A percentile compares a stretch with the other conserved stretches of the same genome.
phyloP scores from a whole-genome alignment of 2,329 filamentous ascomycete species.

The Colletotrichum musicola region DNA sequence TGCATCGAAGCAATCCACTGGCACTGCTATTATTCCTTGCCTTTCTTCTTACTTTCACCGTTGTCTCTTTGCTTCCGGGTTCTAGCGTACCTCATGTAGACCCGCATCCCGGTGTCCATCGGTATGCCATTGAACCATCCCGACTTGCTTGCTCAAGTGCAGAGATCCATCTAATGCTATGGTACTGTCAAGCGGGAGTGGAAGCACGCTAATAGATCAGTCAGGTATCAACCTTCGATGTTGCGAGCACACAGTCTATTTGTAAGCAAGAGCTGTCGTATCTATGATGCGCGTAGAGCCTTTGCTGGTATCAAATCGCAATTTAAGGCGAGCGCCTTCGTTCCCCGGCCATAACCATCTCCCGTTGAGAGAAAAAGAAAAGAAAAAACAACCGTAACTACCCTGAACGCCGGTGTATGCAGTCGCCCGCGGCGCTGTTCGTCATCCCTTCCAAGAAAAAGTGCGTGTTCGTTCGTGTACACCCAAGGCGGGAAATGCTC shows the following conservation, averaged over 20 bases:
- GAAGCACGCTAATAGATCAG: no score
- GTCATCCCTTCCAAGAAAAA: constrained; percentile 1
- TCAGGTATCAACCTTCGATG: neutral
- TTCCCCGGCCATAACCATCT: constrained; percentile 25
- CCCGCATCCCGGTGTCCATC: no score
- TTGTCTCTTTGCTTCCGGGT: no score
- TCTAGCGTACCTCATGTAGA: no score
- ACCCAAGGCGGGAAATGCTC: constrained; percentile 4
- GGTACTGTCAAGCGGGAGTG: no score
- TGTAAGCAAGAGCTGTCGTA: neutral
- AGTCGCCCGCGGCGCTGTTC: constrained; percentile 27
- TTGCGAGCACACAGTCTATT: constrained; percentile 26
- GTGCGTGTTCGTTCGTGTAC: constrained; percentile 22
- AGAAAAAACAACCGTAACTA: constrained; percentile 9
- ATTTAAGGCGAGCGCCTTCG: constrained; percentile 29
- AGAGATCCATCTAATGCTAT: no score
- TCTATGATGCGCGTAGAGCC: constrained; percentile 30
- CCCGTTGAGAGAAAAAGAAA: neutral
- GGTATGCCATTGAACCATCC: no score
- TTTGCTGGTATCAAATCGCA: constrained; percentile 36
- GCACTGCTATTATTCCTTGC: neutral
- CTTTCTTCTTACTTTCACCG: no score
- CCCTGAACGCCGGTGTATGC: constrained; percentile 36
- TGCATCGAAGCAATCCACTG: no score
- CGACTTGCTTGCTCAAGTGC: no score